A percentile compares a stretch with the other conserved stretches of the same genome.
These are phyloP conservation scores for Globisporangium lucens DNA, from an alignment of 352 stramenopile genomes.

Conservation along the genomic window DNA sequence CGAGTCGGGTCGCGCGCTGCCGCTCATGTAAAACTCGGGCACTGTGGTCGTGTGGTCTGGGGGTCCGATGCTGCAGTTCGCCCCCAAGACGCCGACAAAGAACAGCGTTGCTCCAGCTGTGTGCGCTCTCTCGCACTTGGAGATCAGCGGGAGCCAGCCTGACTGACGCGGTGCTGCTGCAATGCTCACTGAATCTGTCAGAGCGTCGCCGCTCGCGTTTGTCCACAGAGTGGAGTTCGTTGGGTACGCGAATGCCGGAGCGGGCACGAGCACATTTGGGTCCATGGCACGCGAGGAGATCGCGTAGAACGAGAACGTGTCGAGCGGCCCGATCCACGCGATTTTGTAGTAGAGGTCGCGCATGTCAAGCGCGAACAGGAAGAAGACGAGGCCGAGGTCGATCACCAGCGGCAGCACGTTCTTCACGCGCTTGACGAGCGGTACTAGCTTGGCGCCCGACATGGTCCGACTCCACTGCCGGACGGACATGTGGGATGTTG, in stretches of 20 bases:
- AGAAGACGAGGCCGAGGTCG: conserved; percentile 10
- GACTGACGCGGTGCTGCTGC: conserved; percentile 1
- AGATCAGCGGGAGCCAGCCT: conserved; percentile 2
- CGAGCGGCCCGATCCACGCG: conserved; percentile 43
- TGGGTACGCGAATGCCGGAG: not conserved
- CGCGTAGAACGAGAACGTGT: conserved; percentile 38
- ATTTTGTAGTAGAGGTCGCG: conserved; percentile 59
- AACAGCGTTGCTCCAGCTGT: conserved; percentile 4
- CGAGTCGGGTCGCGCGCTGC: conserved; percentile 38
- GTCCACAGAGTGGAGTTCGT: conserved; percentile 7
- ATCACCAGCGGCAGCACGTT: conserved; percentile 7
- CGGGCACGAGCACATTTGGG: conserved; percentile 2
- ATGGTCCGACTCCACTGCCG: not conserved
- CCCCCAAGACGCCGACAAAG: conserved; percentile 15
- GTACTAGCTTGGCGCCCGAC: conserved; percentile 3
- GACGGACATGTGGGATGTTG: not conserved
- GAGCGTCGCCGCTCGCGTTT: not conserved
- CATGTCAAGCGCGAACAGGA: conserved; percentile 23
- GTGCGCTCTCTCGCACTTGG: not conserved
- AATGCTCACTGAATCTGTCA: conserved; percentile 2
- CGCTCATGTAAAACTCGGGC: conserved; percentile 22
- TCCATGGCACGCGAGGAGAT: conserved; percentile 22
- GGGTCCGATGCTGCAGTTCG: conserved; percentile 6
- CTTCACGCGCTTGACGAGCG: not conserved
- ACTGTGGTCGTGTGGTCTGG: not conserved